Evolutionary conservation across 1,139 yeast genomes (phyloP).

Genomic region (Blastobotrys niveus): DNA sequence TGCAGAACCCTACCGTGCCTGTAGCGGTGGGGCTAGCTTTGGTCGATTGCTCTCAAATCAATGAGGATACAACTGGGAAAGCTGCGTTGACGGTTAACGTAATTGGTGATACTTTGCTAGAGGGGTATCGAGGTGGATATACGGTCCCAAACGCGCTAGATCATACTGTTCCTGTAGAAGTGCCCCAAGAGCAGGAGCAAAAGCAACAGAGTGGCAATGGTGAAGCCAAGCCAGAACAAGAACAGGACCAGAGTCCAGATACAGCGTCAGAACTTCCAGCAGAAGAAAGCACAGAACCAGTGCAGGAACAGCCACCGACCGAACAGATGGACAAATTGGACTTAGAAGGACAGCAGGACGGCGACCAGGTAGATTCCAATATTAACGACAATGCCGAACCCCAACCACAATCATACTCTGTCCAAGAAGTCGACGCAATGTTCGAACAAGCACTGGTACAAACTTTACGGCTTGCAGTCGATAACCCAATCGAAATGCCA

Average conservation of each 20-base stretch:
- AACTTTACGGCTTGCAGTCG: slow-evolving; percentile 53
- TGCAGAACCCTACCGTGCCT: slow-evolving; percentile 54
- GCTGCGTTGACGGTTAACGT: slow-evolving; percentile 37
- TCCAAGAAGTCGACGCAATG: slow-evolving; percentile 73
- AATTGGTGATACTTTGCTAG: slow-evolving; percentile 36
- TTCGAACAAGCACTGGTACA: slow-evolving; percentile 65
- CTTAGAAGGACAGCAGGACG: neutral
- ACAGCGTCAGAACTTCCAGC: neutral
- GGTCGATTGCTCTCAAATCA: slow-evolving; percentile 41
- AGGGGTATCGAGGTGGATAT: slow-evolving; percentile 24
- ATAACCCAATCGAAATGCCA: slow-evolving; percentile 54
- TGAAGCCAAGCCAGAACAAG: neutral
- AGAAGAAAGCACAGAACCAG: slow-evolving; percentile 12
- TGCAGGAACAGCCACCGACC: neutral
- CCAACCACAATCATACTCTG: slow-evolving; percentile 19
- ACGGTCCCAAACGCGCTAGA: slow-evolving; percentile 27
- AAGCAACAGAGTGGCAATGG: slow-evolving; percentile 3
- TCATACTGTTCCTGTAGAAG: slow-evolving; percentile 19
- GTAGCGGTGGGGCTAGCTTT: slow-evolving; percentile 71
- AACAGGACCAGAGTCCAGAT: neutral
- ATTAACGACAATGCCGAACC: slow-evolving; percentile 19
- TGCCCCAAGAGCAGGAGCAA: slow-evolving; percentile 13
- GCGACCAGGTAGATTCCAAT: slow-evolving; percentile 15
- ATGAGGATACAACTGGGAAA: slow-evolving; percentile 34
- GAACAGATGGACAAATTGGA: slow-evolving; percentile 18